These are phyloP conservation scores for Hymenoscyphus fraxineus DNA, from an alignment of 2,329 filamentous ascomycete genomes.

Conservation along the genomic window DNA sequence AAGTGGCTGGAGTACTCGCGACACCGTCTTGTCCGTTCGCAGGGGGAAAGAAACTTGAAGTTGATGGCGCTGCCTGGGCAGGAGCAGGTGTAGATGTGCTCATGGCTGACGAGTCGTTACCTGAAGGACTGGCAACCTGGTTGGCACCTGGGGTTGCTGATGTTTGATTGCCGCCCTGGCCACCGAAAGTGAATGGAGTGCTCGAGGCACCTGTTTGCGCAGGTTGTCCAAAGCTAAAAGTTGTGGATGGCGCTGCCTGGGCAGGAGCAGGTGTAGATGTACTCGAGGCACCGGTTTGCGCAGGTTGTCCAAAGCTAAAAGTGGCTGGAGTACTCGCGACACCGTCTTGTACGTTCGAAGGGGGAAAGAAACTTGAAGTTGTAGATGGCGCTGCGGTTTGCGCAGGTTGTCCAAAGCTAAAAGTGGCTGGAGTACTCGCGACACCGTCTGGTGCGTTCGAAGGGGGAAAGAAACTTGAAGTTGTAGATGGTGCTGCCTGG, in stretches of 20 bases:
- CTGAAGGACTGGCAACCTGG: neutral
- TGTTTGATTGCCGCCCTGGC: slow-evolving; percentile 3
- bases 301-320: too few relatives aligned
- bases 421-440: slow-evolving; percentile 2
- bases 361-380: too few relatives aligned
- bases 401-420: slow-evolving; percentile 14
- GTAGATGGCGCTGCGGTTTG: slow-evolving; percentile 8
- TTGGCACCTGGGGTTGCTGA: neutral
- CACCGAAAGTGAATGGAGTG: slow-evolving; percentile 9
- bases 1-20: slow-evolving; percentile 2
- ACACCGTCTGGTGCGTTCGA: neutral
- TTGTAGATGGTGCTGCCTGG: too few relatives aligned
- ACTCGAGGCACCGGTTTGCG: too few relatives aligned
- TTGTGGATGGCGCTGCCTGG: too few relatives aligned
- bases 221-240: too few relatives aligned
- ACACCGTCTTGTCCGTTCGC: neutral
- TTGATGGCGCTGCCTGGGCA: neutral
- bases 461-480: neutral
- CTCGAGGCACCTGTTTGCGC: too few relatives aligned
- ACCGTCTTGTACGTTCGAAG: too few relatives aligned
- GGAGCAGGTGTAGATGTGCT: too few relatives aligned
- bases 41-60: slow-evolving; percentile 8
- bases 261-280: too few relatives aligned
- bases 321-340: too few relatives aligned
- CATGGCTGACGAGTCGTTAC: neutral